Base-by-base conservation (phyloP, 495 filamentous ascomycete species). In the Talaromyces proteolyticus region DNA sequence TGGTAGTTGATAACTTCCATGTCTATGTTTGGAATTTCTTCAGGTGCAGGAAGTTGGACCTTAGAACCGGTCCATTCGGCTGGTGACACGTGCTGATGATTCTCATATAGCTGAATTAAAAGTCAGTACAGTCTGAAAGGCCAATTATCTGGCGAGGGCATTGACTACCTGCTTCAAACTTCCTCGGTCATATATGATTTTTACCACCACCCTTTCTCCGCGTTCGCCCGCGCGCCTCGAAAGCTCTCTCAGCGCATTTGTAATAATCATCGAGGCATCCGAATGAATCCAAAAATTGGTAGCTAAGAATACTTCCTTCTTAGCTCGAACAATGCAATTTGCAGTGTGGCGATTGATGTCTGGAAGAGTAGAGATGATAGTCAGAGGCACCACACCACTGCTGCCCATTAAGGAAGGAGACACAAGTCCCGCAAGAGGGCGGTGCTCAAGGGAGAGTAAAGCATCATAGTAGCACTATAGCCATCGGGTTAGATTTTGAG, bases 201-300 rank as follows among this genome's bases (percentile, higher is more conserved):
- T 90, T 44, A 91, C 74, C 0, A 88, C 72, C 8, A 85, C 65
- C 53, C 74, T 82, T 23, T 67, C 49, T 0, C 79, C 78, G 21
- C 81, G 64, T 49, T 74, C 68, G 0, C 82, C 81, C 3, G 83
- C 85, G 47, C 86, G 73, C 12, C 60, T 69, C 1, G 86, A 86
- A 7, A 90, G 72, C 58, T 90, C 86, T 8, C 64, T 69, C 38
- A 91, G 75, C 3, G 82, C 81, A 66, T 89, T 77, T 11, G 78
- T 84, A 43, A 90, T 72, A 44, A 85, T 74, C 17, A 69, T 79
- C 24, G 81, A 81, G 1, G 85, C 84, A 14, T 82, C 76, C 2
- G 84, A 83, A 45, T 81, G 66, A 49, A 81, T 73, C 87, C 87
- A 91, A 63, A 79, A 89, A 54, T 87, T 87, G 0, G 87, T 91